phyloP scores from a whole-genome alignment of 495 filamentous ascomycete genomes.

The Hypoxylon rickii region DNA sequence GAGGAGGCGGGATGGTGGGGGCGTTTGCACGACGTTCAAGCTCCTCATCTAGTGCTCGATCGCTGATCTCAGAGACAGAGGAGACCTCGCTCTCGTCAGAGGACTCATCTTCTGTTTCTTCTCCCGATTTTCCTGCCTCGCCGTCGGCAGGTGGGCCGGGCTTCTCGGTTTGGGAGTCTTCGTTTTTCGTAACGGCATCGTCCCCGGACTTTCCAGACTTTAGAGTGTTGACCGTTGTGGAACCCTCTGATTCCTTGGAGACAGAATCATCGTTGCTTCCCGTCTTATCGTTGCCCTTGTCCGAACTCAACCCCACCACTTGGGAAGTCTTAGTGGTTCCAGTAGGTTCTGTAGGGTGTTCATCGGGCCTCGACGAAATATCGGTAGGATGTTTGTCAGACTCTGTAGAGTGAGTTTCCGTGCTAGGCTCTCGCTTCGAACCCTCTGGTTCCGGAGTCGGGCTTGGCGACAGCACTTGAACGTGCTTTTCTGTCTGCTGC shows the following conservation, averaged over 20 bases:
- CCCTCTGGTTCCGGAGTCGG: constrained; percentile 24
- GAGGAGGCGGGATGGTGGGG: constrained; percentile 1
- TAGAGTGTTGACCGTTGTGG: not conserved
- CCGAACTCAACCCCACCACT: not conserved
- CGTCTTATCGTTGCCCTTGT: constrained; percentile 4
- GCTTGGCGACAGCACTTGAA: constrained; percentile 19
- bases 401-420: constrained; percentile 5
- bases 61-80: constrained; percentile 44
- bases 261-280: not conserved
- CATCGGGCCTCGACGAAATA: not conserved
- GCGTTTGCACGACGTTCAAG: constrained; percentile 13
- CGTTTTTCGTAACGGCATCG: no score
- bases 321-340: not conserved
- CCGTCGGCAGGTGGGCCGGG: no score
- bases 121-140: no score
- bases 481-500: constrained; percentile 22
- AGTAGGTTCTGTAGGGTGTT: not conserved
- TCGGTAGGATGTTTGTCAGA: constrained; percentile 2
- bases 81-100: constrained; percentile 40
- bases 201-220: not conserved
- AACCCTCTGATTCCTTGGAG: constrained; percentile 1
- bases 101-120: constrained; percentile 36
- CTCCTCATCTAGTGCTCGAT: constrained; percentile 41
- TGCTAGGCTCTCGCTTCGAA: constrained; percentile 12
- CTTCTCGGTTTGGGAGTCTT: constrained; percentile 24